These are phyloP conservation scores for Trypanosoma vivax DNA, from an alignment of 208 protist species.

Conservation along the genomic window DNA sequence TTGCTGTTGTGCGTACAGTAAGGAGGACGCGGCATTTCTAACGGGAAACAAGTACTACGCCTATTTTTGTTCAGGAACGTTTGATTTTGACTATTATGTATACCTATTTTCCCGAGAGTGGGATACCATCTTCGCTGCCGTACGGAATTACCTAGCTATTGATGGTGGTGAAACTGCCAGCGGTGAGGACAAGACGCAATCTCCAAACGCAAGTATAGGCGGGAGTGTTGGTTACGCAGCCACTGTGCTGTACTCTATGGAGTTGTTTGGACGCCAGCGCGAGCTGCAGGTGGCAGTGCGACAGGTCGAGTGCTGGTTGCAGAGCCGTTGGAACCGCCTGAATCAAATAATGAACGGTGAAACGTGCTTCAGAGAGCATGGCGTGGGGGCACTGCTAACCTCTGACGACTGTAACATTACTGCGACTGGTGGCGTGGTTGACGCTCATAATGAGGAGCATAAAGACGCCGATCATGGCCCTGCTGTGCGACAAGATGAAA, in stretches of 20 bases:
- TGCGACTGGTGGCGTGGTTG: neutral
- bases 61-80: slow-evolving; percentile 18
- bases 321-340: slow-evolving; percentile 21
- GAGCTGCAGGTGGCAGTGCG: slow-evolving; percentile 27
- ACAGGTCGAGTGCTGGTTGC: slow-evolving; percentile 30
- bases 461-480: neutral
- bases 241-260: slow-evolving; percentile 58
- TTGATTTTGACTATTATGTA: slow-evolving; percentile 40
- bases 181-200: neutral
- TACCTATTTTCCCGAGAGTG: slow-evolving; percentile 39
- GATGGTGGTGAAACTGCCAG: neutral
- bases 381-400: neutral
- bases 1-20: neutral
- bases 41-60: slow-evolving; percentile 12
- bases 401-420: neutral
- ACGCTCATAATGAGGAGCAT: neutral
- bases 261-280: slow-evolving; percentile 50
- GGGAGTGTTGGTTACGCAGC: slow-evolving; percentile 44
- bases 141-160: slow-evolving; percentile 24
- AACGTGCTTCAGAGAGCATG: neutral
- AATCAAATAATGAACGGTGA: neutral
- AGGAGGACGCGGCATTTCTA: neutral
- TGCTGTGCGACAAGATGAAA: neutral
- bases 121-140: slow-evolving; percentile 32
- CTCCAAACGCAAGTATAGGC: neutral